Percentiles rank a stretch among this genome's conserved stretches.
phyloP scores from a whole-genome alignment of 768 basidiomycete genomes.

The Xanthoconium stramineum region DNA sequence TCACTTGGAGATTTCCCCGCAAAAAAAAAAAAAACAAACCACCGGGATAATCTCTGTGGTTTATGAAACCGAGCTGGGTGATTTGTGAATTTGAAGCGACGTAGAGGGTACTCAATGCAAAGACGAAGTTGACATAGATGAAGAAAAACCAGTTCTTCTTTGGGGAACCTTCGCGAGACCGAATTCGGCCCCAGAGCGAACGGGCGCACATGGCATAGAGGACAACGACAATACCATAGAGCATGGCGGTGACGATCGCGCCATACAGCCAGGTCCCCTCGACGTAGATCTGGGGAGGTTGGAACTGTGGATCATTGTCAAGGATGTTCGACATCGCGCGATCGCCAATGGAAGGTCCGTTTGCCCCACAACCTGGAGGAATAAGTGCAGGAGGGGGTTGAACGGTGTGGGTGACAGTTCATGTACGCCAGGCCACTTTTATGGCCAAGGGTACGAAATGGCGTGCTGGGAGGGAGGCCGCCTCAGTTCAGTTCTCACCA shows the following conservation, averaged over 20 bases:
- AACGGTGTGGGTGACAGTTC: background rate
- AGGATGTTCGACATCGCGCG: conserved; percentile 15
- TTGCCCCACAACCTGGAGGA: background rate
- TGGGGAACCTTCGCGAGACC: background rate
- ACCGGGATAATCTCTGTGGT: conserved; percentile 31
- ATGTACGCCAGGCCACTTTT: conserved; percentile 1
- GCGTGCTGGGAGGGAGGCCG: background rate
- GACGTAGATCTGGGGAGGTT: conserved; percentile 13
- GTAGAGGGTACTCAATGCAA: conserved; percentile 29
- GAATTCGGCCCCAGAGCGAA: conserved; percentile 27
- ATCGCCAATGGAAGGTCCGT: background rate
- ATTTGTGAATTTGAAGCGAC: conserved; percentile 21
- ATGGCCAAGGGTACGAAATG: background rate
- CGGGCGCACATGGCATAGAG: conserved; percentile 26
- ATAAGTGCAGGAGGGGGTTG: conserved; percentile 5
- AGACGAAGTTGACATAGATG: conserved; percentile 28
- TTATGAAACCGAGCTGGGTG: conserved; percentile 30
- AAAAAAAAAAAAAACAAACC: conserved; percentile 12
- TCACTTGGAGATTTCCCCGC: background rate
- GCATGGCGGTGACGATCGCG: conserved; percentile 25
- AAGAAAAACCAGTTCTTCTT: conserved; percentile 29
- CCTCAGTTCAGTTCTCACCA: background rate
- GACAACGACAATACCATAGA: conserved; percentile 28
- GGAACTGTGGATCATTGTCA: conserved; percentile 3
- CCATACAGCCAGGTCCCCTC: conserved; percentile 32